A percentile compares a stretch with the other conserved stretches of the same genome.
phyloP scores from a whole-genome alignment of 2,329 filamentous ascomycete species.

The Cercospora zeina region DNA sequence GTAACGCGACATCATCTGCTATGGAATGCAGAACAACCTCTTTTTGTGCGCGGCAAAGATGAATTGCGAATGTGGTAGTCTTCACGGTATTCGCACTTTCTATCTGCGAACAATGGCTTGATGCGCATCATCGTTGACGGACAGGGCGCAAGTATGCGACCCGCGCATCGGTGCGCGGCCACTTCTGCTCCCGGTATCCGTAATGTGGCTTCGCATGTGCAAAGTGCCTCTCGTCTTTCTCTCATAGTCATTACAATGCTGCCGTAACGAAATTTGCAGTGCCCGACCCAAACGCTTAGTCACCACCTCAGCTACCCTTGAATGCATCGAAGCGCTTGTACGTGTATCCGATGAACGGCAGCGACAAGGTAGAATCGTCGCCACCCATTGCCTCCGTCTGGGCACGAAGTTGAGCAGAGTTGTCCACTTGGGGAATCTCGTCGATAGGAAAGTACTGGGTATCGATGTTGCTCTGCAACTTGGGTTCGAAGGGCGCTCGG shows the following conservation, averaged over 20 bases:
- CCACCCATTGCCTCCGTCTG: conserved; percentile 73
- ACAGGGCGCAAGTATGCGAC: conserved; percentile 5
- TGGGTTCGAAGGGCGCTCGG: conserved; percentile 92
- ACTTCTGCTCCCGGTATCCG: not conserved
- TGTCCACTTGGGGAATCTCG: conserved; percentile 96
- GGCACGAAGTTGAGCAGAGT: conserved; percentile 79
- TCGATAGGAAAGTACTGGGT: conserved; percentile 99
- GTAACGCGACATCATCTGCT: not conserved
- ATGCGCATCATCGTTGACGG: not conserved
- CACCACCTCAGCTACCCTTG: conserved; percentile 40
- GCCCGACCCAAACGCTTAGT: not conserved
- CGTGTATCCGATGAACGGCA: conserved; percentile 95
- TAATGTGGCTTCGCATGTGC: conserved; percentile 10
- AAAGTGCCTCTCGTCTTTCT: conserved; percentile 3
- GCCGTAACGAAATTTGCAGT: not conserved
- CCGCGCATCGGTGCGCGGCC: conserved; percentile 5
- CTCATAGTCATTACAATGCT: conserved; percentile 8
- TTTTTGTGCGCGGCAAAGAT: not conserved
- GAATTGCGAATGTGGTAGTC: not conserved
- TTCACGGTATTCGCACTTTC: conserved; percentile 1
- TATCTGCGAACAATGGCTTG: not conserved
- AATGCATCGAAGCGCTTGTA: conserved; percentile 92
- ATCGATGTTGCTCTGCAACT: conserved; percentile 88
- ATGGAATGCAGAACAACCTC: not conserved
- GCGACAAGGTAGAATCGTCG: conserved; percentile 87